Evolutionary conservation across 345 rosid genomes (phyloP), one percentile per base, ranked within the genome.

Genomic region (Ceriops tagal): DNA sequence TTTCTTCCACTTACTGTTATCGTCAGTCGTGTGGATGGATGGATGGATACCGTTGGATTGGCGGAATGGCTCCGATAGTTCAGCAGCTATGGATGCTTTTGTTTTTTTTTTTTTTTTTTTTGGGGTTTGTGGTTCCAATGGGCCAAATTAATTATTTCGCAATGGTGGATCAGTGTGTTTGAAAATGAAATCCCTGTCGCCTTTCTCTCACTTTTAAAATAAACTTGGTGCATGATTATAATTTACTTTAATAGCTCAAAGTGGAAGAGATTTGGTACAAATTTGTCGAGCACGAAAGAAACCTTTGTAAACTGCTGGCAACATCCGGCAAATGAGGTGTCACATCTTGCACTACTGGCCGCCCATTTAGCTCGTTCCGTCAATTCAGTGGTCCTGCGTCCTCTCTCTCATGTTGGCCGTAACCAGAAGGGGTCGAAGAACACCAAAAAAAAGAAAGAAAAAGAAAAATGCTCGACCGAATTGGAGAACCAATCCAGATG

Each of bases 381-480:
- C 71, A 66, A 62, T 62, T 68, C 73, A 73, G 69, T 49, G 71
- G 82, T 73, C 76, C 70, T 39, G 4, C 47, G 47, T 39, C 13
- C 74, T 59, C 39, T 59, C 39, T 47, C 24, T 21, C 15, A n/a
- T 39, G 67, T 37, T 53, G n/a, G 21, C n/a, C 16, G 27, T 55
- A 49, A 30, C 68, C 37, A 16, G 21, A 30, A 32, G 58, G 58
- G 22, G 30, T 62, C 65, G 26, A 24, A 37, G 22, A 24, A 24
- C 26, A 24, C 10, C 39, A 61, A 34, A 9, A 21, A 9, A 9
- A 37, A 37, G 8, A 9, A 8, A 21, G n/a, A 8, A 55, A 13
- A 13, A 8, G 6, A 8, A 34, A 7, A 34, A 34, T 34, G 4
- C 65, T 64, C 39, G 52, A 8, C 58, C 56, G 19, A 46, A 28